phyloP scores from a whole-genome alignment of 495 filamentous ascomycete genomes.

The Aspergillus ostianus region DNA sequence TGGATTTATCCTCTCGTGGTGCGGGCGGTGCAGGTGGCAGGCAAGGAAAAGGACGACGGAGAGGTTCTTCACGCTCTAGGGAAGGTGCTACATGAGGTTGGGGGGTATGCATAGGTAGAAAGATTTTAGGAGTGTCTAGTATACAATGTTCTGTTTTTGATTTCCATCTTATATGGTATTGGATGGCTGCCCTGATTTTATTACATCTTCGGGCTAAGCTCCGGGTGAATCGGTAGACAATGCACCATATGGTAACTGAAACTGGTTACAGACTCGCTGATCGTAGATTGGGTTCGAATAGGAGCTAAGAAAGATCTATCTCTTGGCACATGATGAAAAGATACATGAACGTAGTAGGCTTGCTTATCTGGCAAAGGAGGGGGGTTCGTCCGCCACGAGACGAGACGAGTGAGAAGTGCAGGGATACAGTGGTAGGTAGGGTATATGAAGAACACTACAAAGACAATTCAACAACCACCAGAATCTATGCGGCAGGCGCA shows the following conservation, averaged over 20 bases:
- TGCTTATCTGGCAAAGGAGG: background rate
- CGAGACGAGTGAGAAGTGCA: background rate
- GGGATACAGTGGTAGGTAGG: slow-evolving; percentile 8
- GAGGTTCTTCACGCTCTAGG: slow-evolving; percentile 59
- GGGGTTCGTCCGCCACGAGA: background rate
- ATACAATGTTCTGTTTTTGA: background rate
- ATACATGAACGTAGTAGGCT: slow-evolving; percentile 1
- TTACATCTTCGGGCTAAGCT: no score
- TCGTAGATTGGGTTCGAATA: background rate
- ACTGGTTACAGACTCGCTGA: background rate
- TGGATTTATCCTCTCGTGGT: slow-evolving; percentile 80
- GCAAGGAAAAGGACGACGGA: slow-evolving; percentile 58
- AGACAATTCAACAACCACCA: slow-evolving; percentile 7
- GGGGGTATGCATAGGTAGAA: slow-evolving; percentile 24
- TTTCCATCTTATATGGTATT: background rate
- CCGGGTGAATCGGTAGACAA: no score
- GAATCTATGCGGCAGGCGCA: slow-evolving; percentile 32
- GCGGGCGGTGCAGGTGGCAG: slow-evolving; percentile 65
- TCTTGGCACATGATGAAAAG: background rate
- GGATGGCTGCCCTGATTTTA: no score
- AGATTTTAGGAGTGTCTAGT: background rate
- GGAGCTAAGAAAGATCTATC: background rate
- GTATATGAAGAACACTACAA: slow-evolving; percentile 12
- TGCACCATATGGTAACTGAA: no score
- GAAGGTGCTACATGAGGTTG: slow-evolving; percentile 67